Conservation (phyloP, 495 filamentous ascomycete genomes). For the Clavariopsis aquatica region DNA sequence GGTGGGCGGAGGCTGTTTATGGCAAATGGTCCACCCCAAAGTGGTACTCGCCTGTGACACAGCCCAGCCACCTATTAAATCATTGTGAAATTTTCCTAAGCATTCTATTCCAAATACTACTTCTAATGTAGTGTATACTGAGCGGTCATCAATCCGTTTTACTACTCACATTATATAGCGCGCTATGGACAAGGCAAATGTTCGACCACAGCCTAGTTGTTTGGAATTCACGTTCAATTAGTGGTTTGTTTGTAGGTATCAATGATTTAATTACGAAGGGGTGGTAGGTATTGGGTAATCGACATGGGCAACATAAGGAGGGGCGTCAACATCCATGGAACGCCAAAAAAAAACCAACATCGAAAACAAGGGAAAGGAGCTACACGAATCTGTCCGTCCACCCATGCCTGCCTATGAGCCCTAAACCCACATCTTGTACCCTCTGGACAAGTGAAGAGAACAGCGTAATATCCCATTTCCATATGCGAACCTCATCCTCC, state of each 20-base stretch:
- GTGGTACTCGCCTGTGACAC: too few relatives aligned
- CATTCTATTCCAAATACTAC: too few relatives aligned
- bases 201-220: too few relatives aligned
- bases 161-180: too few relatives aligned
- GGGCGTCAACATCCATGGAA: constrained; percentile 6
- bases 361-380: background rate
- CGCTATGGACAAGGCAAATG: too few relatives aligned
- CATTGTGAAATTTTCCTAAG: too few relatives aligned
- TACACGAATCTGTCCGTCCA: background rate
- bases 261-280: background rate
- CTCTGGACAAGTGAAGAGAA: background rate
- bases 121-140: too few relatives aligned
- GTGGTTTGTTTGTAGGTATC: background rate
- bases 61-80: too few relatives aligned
- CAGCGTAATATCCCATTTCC: background rate
- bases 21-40: too few relatives aligned
- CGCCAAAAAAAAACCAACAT: background rate
- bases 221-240: too few relatives aligned
- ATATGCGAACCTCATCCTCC: background rate
- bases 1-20: too few relatives aligned
- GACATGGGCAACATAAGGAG: constrained; percentile 3
- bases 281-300: background rate
- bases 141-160: too few relatives aligned
- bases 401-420: background rate
- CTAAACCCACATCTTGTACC: background rate